phyloP scores from a whole-genome alignment of 2,329 filamentous ascomycete genomes.

The Aureobasidium lini region DNA sequence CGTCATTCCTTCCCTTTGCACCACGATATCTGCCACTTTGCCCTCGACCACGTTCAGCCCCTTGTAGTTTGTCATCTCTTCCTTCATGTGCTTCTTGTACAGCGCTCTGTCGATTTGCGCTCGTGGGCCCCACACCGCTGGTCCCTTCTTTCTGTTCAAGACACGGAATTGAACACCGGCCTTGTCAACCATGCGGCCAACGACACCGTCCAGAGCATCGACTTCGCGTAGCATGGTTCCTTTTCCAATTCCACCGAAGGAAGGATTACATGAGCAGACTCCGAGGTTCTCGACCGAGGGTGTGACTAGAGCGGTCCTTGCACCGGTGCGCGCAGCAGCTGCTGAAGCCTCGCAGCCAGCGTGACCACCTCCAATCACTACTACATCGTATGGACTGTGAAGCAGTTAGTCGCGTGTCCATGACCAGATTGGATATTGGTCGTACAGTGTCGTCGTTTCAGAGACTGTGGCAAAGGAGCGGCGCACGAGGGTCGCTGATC shows the following conservation, averaged over 20 bases:
- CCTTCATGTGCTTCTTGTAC: conserved; percentile 85
- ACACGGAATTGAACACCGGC: conserved; percentile 90
- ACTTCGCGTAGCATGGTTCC: conserved; percentile 93
- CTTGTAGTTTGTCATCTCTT: conserved; percentile 70
- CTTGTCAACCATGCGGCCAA: conserved; percentile 84
- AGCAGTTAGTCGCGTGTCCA: conserved; percentile 13
- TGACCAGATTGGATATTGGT: not conserved
- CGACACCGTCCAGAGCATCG: conserved; percentile 86
- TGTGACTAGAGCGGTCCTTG: conserved; percentile 81
- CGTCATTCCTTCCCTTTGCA: conserved; percentile 48
- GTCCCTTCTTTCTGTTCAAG: conserved; percentile 81
- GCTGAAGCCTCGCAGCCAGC: conserved; percentile 90
- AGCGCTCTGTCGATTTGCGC: conserved; percentile 90
- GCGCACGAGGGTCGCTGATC: conserved; percentile 30
- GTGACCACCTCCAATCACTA: conserved; percentile 93
- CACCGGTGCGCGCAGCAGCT: conserved; percentile 80
- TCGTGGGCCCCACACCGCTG: conserved; percentile 92
- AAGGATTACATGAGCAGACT: conserved; percentile 93
- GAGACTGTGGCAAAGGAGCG: conserved; percentile 40
- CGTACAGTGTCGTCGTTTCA: conserved; percentile 24
- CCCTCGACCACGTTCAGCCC: conserved; percentile 76
- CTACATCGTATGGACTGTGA: conserved; percentile 72
- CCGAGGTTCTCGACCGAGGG: conserved; percentile 83
- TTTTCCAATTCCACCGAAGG: conserved; percentile 97
- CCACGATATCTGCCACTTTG: conserved; percentile 86